Percentiles rank a stretch among this genome's conserved stretches.
These are phyloP conservation scores for Gracilaria gracilis DNA, from an alignment of 23 red algal species.

Conservation along the genomic window DNA sequence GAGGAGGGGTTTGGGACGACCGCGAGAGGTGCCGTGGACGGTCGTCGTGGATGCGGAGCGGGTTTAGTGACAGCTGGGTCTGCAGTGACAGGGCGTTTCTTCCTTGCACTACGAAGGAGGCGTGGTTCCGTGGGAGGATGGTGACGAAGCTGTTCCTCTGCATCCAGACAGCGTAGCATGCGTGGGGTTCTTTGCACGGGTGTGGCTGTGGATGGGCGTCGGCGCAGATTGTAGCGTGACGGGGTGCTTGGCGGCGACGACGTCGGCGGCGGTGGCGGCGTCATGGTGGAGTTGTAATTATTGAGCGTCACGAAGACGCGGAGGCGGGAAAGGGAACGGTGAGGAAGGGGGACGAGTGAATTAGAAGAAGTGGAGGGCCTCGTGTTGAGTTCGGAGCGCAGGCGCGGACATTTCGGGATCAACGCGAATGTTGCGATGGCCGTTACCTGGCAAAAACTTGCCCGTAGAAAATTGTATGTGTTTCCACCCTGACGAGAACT, in stretches of 20 bases:
- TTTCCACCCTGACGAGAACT: not conserved
- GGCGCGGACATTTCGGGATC: not conserved
- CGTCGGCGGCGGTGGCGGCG: constrained; percentile 22
- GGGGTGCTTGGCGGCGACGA: constrained; percentile 17
- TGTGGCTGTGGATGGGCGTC: constrained; percentile 13
- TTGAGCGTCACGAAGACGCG: not conserved
- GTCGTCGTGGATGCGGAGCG: not conserved
- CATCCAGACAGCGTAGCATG: not conserved
- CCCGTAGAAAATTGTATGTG: not conserved
- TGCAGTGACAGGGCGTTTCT: not conserved
- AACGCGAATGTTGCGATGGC: constrained; percentile 16
- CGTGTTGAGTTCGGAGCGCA: not conserved
- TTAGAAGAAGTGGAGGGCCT: not conserved
- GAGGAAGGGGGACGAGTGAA: not conserved
- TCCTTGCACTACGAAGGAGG: constrained; percentile 15
- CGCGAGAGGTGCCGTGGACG: not conserved
- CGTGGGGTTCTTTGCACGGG: not conserved
- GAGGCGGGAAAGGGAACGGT: not conserved
- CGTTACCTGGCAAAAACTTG: not conserved
- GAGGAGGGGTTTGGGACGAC: not conserved
- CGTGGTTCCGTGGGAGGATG: constrained; percentile 22
- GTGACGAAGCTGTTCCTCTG: not conserved
- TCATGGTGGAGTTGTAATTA: not conserved
- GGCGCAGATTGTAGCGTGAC: constrained; percentile 35
- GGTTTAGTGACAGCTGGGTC: not conserved